Base-by-base conservation (phyloP, 2,329 filamentous ascomycete genomes). In the Stemphylium beticola region DNA sequence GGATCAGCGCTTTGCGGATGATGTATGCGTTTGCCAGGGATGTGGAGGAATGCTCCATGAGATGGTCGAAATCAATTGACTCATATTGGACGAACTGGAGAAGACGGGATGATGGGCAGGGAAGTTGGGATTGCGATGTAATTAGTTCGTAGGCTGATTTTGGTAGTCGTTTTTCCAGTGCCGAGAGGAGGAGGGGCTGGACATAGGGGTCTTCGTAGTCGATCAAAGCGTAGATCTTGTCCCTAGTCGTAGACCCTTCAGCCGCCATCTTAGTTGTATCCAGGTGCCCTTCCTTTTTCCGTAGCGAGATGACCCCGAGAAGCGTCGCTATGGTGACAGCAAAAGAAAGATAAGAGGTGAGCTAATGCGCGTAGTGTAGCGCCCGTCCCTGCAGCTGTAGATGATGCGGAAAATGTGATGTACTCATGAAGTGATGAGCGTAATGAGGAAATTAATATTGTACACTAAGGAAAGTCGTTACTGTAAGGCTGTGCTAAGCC, bases 1-100 rank as follows among this genome's bases (percentile, higher is more conserved):
- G 86, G 66, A 98, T 98, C 17, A 99, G 82, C 0, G 95, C 95
- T 80, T 98, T 98, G 68, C 95, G 90, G 73, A 98, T 96, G 71
- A 97, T 85, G 76, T 97, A 98, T 69, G 91, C 91, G 76, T 97
- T 98, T 64, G 91, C 82, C 1, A 96, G 80, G 10, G 83, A 85
- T 0, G 85, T 86, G 0, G 76, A 72, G 0, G 89, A 77, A 63
- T 91, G 81, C 1, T 80, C 74, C 53, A 89, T 81, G 15, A 90
- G 83, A 66, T 89, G 86, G 49, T 90, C 87, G 74, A 96, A 98
- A 71, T 96, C 90, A 55, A 98, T 85, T 37, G 85, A 81, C 75
- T 99, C 95, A 77, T 99, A 99, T 31, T 90, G 85, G 2, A 86
- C 85, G 71, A 96, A 93, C 74, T 97, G 90, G 2, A 99, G 81